Base-by-base conservation (phyloP, 2,329 filamentous ascomycete genomes). In the Ophiostoma australiae region DNA sequence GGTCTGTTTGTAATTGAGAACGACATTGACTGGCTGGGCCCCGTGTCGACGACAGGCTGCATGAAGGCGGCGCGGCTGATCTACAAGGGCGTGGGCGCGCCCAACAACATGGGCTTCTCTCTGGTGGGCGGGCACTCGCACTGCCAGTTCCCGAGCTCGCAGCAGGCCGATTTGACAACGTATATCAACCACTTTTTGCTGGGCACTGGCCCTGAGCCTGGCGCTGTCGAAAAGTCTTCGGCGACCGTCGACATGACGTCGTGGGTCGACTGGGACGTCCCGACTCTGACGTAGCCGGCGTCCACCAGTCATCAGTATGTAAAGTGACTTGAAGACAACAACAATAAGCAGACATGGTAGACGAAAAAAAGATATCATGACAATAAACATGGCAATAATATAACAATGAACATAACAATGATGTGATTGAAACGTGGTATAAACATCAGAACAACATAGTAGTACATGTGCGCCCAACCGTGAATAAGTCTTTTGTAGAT, bases 11-110 rank as follows among this genome's bases (percentile, higher is more conserved):
- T 84, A 39, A 83, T 86, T 66, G 86, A 88, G 80, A 88, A 87
- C 76, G 83, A 86, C 74, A 83, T 83, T 74, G 85, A 87, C 78
- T 88, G 85, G 86, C 81, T 87, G 70, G 85, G 86, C 52, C 84
- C 84, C 68, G 83, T 85, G 71, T 83, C 83, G 70, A 87, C 84
- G 20, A 86, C 84, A 35, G 85, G 81, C 68, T 87, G 85, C 79
- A 87, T 87, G 85, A 84, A 84, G 78, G 84, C 82, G 27, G 85
- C 80, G 4, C 81, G 82, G 55, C 78, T 83, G 69, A 83, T 87
- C 76, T 88, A 86, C 78, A 82, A 85, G 79, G 83, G 82, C 4
- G 79, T 84, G 35, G 86, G 84, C 71, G 82, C 80, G 1, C 81
- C 83, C 20, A 83, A 83, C 74, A 82, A 84, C 77, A 86, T 87